Percentiles rank a stretch among this genome's conserved stretches.
These are phyloP conservation scores for Lasiodiplodia sp. DNA, from an alignment of 2,329 filamentous ascomycete species.

Conservation along the genomic window DNA sequence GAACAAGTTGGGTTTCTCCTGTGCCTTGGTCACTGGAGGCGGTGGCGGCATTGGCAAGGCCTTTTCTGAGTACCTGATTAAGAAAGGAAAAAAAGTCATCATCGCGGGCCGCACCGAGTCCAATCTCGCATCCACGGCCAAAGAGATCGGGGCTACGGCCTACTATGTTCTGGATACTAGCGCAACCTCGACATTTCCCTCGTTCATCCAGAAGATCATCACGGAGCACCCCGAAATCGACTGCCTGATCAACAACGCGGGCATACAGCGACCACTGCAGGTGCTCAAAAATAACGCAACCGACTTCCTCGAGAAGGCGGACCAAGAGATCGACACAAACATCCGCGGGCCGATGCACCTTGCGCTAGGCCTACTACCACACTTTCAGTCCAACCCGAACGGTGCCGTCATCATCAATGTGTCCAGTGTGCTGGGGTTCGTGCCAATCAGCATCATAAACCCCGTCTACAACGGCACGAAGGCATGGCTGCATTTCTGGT, in stretches of 20 bases:
- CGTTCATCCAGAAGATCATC: conserved; percentile 56
- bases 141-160: conserved; percentile 54
- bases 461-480: conserved; percentile 68
- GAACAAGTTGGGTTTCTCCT: conserved; percentile 47
- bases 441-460: conserved; percentile 62
- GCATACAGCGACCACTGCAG: conserved; percentile 63
- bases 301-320: conserved; percentile 59
- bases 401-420: conserved; percentile 61
- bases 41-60: conserved; percentile 61
- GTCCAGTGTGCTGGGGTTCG: conserved; percentile 60
- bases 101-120: conserved; percentile 63
- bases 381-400: conserved; percentile 54
- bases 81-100: conserved; percentile 58
- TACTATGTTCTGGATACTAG: conserved; percentile 64
- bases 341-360: conserved; percentile 66
- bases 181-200: conserved; percentile 51
- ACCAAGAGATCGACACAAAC: conserved; percentile 66
- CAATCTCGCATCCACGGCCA: conserved; percentile 55
- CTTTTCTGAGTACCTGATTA: conserved; percentile 56
- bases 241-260: conserved; percentile 67
- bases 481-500: conserved; percentile 65
- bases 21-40: conserved; percentile 55
- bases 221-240: conserved; percentile 62
- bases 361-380: conserved; percentile 56
- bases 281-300: conserved; percentile 46